Percentiles rank a stretch among this genome's conserved stretches.
Evolutionary conservation across 768 basidiomycete genomes (phyloP).

Genomic region (Amanita polypyramis): DNA sequence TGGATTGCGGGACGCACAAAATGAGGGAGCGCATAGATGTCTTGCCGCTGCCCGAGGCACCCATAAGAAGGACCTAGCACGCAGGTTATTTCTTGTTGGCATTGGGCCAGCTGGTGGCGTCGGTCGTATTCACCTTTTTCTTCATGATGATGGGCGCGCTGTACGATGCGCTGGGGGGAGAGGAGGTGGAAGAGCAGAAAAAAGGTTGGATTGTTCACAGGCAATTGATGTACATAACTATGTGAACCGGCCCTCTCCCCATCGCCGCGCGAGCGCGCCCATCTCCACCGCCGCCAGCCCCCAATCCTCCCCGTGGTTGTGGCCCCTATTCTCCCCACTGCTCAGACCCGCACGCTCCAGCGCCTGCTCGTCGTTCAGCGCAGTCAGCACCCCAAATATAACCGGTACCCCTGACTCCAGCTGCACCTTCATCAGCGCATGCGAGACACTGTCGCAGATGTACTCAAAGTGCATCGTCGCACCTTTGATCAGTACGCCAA

Average conservation of each 20-base stretch:
- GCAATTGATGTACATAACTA: not conserved
- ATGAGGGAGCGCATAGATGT: slow-evolving; percentile 99
- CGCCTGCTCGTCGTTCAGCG: slow-evolving; percentile 88
- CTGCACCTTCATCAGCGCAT: slow-evolving; percentile 91
- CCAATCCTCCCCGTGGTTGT: slow-evolving; percentile 99
- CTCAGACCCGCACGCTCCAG: slow-evolving; percentile 89
- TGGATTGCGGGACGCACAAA: slow-evolving; percentile 53
- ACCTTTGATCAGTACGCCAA: slow-evolving; percentile 97
- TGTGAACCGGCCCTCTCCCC: slow-evolving; percentile 61
- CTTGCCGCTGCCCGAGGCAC: slow-evolving; percentile 88
- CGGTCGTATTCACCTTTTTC: slow-evolving; percentile 40
- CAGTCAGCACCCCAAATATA: slow-evolving; percentile 94
- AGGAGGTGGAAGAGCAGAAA: slow-evolving; percentile 11
- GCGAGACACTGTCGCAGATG: slow-evolving; percentile 89
- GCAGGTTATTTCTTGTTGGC: slow-evolving; percentile 12
- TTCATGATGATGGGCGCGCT: slow-evolving; percentile 34
- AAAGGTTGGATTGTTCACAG: slow-evolving; percentile 3
- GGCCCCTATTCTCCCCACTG: slow-evolving; percentile 57
- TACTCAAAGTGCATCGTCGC: slow-evolving; percentile 99
- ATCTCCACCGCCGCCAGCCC: slow-evolving; percentile 94
- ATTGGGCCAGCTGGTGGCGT: slow-evolving; percentile 2
- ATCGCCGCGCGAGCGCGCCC: slow-evolving; percentile 54
- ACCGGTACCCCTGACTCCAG: slow-evolving; percentile 90
- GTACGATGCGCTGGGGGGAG: not conserved
- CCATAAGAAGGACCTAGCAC: slow-evolving; percentile 89